Percentiles rank a stretch among this genome's conserved stretches.
phyloP scores from a whole-genome alignment of 345 rosid genomes.

The Diplotaxis tenuifolia region DNA sequence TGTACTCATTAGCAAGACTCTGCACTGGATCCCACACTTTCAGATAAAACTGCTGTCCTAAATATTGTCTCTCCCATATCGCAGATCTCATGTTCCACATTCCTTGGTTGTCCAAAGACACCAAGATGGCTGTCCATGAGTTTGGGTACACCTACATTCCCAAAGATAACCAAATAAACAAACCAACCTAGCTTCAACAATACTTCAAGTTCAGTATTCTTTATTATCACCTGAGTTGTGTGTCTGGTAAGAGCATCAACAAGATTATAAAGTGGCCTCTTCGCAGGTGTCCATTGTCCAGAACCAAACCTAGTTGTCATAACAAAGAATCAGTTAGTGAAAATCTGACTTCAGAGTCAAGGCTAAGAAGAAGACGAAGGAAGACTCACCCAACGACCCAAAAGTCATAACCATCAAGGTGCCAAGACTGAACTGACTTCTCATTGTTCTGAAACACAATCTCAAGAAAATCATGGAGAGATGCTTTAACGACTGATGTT shows the following conservation, averaged over 20 bases:
- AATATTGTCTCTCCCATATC: slow-evolving; percentile 81
- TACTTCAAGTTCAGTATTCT: neutral
- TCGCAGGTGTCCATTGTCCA: slow-evolving; percentile 66
- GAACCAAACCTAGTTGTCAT: slow-evolving; percentile 52
- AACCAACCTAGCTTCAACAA: neutral
- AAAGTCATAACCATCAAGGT: slow-evolving; percentile 92
- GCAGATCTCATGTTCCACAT: slow-evolving; percentile 99
- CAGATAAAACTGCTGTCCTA: slow-evolving; percentile 85
- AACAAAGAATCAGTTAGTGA: slow-evolving; percentile 7
- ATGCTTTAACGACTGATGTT: slow-evolving; percentile 58
- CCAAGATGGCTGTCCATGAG: slow-evolving; percentile 76
- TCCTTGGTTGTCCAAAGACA: slow-evolving; percentile 87
- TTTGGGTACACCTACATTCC: slow-evolving; percentile 73
- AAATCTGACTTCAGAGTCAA: neutral
- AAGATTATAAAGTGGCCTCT: slow-evolving; percentile 63
- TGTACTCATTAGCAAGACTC: slow-evolving; percentile 68
- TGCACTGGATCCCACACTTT: slow-evolving; percentile 63
- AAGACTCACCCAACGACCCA: slow-evolving; percentile 85
- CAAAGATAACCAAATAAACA: neutral
- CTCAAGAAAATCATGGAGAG: slow-evolving; percentile 69
- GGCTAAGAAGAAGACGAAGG: neutral
- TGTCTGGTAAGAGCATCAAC: slow-evolving; percentile 75
- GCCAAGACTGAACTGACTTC: slow-evolving; percentile 77
- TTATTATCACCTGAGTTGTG: slow-evolving; percentile 61
- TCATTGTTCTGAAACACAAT: slow-evolving; percentile 77